phyloP scores from a whole-genome alignment of 2,329 filamentous ascomycete genomes.

The Alternaria dauci region DNA sequence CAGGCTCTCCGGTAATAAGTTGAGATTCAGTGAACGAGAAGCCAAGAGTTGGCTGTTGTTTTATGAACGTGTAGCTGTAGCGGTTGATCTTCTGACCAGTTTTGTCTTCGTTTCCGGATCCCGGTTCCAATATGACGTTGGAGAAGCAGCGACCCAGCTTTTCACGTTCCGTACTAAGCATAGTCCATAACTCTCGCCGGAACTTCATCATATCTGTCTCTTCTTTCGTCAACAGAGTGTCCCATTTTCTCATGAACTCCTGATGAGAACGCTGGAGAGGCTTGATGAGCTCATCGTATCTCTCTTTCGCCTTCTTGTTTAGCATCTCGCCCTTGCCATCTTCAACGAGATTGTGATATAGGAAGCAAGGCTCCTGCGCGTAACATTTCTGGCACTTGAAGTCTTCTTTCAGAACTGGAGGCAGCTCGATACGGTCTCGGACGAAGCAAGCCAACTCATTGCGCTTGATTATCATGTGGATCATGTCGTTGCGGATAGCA shows the following conservation, averaged over 20 bases:
- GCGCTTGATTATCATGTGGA: conserved; percentile 96
- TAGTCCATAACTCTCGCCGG: conserved; percentile 92
- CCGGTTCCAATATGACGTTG: conserved; percentile 82
- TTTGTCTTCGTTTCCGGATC: conserved; percentile 73
- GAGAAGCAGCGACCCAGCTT: conserved; percentile 89
- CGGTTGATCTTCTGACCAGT: conserved; percentile 86
- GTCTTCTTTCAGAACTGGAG: conserved; percentile 83
- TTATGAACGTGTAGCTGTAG: conserved; percentile 85
- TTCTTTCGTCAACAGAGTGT: conserved; percentile 89
- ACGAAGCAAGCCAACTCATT: conserved; percentile 89
- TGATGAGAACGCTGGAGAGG: conserved; percentile 79
- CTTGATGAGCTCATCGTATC: conserved; percentile 81
- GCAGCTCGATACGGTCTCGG: conserved; percentile 81
- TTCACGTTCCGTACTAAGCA: conserved; percentile 88
- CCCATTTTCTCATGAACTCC: conserved; percentile 94
- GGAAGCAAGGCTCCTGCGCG: conserved; percentile 87
- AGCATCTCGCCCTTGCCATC: conserved; percentile 82
- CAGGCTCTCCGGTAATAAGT: conserved; percentile 83
- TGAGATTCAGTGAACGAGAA: conserved; percentile 95
- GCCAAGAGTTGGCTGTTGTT: conserved; percentile 65
- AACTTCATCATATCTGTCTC: conserved; percentile 89
- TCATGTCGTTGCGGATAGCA: conserved; percentile 83
- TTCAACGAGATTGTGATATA: conserved; percentile 91
- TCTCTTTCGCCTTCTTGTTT: conserved; percentile 78
- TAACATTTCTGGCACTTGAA: conserved; percentile 88